These are phyloP conservation scores for Huntiella bhutanensis DNA, from an alignment of 2,329 filamentous ascomycete species.

Conservation along the genomic window DNA sequence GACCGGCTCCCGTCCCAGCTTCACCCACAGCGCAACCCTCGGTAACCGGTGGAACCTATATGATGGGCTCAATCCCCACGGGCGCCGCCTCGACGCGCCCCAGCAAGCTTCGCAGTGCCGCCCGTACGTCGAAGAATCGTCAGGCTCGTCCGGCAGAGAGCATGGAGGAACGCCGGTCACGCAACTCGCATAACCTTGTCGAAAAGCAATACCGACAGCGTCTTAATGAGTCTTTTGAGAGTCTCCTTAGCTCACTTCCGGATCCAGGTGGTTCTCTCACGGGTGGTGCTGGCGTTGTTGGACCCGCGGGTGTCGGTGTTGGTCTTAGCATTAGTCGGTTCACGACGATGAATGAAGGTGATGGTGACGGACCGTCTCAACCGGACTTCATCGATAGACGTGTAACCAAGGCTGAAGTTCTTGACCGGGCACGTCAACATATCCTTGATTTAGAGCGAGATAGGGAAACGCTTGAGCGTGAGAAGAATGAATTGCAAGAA, in stretches of 20 bases:
- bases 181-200: constrained; percentile 19
- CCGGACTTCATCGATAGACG: constrained; percentile 15
- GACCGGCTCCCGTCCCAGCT: background rate
- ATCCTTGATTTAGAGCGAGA: constrained; percentile 19
- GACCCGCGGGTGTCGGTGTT: background rate
- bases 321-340: constrained; percentile 8
- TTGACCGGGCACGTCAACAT: constrained; percentile 19
- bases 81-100: constrained; percentile 4
- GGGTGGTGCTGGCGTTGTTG: constrained; percentile 1
- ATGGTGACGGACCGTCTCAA: constrained; percentile 7
- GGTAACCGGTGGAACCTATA: constrained; percentile 6
- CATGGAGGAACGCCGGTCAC: constrained; percentile 16
- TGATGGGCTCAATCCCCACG: constrained; percentile 10
- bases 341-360: constrained; percentile 7
- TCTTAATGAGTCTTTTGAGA: constrained; percentile 18
- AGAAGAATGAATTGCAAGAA: constrained; percentile 15
- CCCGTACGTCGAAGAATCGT: constrained; percentile 17
- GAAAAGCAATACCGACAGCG: constrained; percentile 20
- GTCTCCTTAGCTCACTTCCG: constrained; percentile 16
- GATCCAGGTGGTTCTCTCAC: constrained; percentile 11
- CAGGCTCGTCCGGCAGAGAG: constrained; percentile 15
- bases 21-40: constrained; percentile 1
- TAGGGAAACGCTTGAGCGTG: constrained; percentile 16
- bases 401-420: constrained; percentile 21
- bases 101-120: constrained; percentile 16